Base-by-base conservation (phyloP, 148 eudicot species). In the Talinum fruticosum region DNA sequence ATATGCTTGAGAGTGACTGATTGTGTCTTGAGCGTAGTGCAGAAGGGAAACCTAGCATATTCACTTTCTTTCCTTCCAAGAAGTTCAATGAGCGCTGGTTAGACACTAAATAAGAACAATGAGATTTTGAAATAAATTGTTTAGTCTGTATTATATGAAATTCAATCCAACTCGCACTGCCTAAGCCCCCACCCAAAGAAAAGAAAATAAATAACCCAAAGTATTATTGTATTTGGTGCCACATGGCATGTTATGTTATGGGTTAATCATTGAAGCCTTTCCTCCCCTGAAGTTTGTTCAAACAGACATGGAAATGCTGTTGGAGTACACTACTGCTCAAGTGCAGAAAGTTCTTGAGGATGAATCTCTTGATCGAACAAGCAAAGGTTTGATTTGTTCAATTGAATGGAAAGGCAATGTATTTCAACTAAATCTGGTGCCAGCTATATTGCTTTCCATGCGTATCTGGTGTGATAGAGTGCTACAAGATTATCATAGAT, bases 401-500 rank as follows among this genome's bases (percentile, higher is more conserved):
- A 74, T 71, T 59, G 79, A 74, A 73, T 84, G 87, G 81, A 83
- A 79, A 81, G 91, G 84, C 72, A 84, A 80, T 74, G 78, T 79
- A 66, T 35, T 72, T 73, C 83, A 79, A 79, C 74, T 83, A 69
- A 86, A 81, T 73, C 82, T 92, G 88, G 82, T 84, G 62, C 94
- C 87, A 74, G 88, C 96, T 53, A 76, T 92, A 59, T 80, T 87
- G 75, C 79, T 83, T 30, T 89, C 92, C 79, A 87, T 92, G 81
- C 82, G 82, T 80, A 75, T 81, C 41, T 92, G 97, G 94, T 95
- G 93, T 69, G 92, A 92, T 75, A 78, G 74, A 76, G 84, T 79
- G 75, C 79, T 92, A 82, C 91, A 84, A 84, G 92, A 92, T 83
- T 95, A 95, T 88, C 97, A 95, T 75, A 80, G 84, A 54, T 82